Conservation (phyloP, 441 rosid species). For the Adansonia gregorii region DNA sequence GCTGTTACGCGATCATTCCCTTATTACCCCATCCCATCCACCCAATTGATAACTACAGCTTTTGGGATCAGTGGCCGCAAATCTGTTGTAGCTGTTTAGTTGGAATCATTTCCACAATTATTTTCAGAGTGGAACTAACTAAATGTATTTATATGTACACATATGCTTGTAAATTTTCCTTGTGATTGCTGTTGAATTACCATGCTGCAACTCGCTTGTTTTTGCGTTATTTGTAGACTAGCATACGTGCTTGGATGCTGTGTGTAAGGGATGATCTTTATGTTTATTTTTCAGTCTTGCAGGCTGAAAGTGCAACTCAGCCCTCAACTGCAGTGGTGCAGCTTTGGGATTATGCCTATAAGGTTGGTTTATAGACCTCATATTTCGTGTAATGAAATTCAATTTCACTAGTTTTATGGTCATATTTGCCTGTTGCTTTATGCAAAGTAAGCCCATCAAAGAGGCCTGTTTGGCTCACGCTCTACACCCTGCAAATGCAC, state of each 20-base stretch:
- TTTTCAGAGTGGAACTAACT: not conserved
- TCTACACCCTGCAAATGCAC: constrained; percentile 49
- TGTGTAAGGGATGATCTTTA: not conserved
- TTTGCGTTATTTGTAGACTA: too few species aligned
- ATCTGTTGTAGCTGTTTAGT: constrained; percentile 3
- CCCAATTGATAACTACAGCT: not conserved
- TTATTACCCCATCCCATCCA: not conserved
- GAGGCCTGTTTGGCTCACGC: constrained; percentile 92
- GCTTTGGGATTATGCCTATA: constrained; percentile 74
- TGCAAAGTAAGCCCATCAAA: constrained; percentile 97
- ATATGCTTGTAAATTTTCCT: not conserved
- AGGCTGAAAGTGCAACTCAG: constrained; percentile 98
- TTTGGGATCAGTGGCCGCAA: not conserved
- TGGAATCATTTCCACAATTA: not conserved
- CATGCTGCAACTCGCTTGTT: not conserved
- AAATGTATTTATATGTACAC: not conserved
- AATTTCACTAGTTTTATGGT: constrained; percentile 18
- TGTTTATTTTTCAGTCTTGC: constrained; percentile 32
- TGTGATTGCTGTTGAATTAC: not conserved
- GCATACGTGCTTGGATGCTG: not conserved
- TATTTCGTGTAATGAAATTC: not conserved
- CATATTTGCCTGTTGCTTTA: constrained; percentile 3
- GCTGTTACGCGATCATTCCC: not conserved
- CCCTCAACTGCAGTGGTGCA: constrained; percentile 88
- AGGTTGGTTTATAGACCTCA: constrained; percentile 49